Evolutionary conservation across 78 protist genomes (phyloP), one percentile per base, ranked within the genome.

Genomic region (Tieghemostelium lacteum): DNA sequence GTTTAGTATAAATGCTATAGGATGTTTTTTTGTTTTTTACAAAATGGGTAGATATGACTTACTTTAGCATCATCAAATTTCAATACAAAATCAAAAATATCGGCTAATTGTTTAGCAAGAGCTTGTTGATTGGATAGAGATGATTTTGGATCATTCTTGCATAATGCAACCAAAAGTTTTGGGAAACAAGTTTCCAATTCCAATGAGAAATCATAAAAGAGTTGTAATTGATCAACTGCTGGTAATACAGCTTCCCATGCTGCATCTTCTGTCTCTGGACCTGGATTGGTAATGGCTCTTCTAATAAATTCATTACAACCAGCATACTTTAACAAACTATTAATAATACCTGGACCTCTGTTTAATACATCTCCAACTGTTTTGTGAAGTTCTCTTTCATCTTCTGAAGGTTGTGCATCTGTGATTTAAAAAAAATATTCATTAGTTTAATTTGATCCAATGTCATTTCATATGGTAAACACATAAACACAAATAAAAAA

Each of bases 21-120:
- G 17, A 14, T 45, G 6, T 45, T 45, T 45, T 45, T 45, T 45
- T 45, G 6, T 45, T 45, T 45, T 45, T 45, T 45, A 10, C 6
- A 45, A 45, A 45, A 45, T 45, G 52, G 10, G 52, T 14, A 10
- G 52, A 14, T 14, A 10, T 45, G 52, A 62, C 3, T 49, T 57
- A 75, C 96, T 94, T 94, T 94, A 64, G 92, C 67, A 26, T 95
- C 97, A 52, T 95, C 97, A 26, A 95, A 95, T 34, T 61, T 74
- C 7, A 95, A 77, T 10, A 89, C 96, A 65, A 95, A 95, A 49
- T 95, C 87, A 31, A 95, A 45, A n/a, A 95, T 69, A 57, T 95
- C 97, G 20, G 95, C 97, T 16, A 95, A 71, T 71, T 95, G 97
- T 57, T 95, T 95, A 7, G 95, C 96, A 12, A 95, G 86, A 33